phyloP scores from a whole-genome alignment of 768 basidiomycete species.

The Lepiota venenata region DNA sequence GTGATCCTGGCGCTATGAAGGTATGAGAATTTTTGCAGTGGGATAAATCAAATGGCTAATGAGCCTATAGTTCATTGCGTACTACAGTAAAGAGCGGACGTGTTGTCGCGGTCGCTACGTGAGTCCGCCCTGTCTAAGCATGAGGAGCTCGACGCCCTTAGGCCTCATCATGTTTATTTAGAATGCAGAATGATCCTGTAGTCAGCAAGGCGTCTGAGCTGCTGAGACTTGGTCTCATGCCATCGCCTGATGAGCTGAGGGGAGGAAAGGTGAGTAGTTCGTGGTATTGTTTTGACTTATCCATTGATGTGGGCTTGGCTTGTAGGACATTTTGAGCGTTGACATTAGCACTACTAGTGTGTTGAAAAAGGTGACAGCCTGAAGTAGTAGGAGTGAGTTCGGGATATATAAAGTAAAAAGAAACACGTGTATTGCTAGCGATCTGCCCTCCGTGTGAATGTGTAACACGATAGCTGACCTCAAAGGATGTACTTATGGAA shows the following conservation, averaged over 20 bases:
- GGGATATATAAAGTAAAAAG: not conserved
- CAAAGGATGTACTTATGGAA: too few species aligned
- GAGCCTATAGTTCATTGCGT: slow-evolving; percentile 64
- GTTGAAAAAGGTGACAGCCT: slow-evolving; percentile 20
- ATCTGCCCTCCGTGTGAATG: not conserved
- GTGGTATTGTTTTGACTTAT: not conserved
- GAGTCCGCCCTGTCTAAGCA: slow-evolving; percentile 11
- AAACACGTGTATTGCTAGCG: slow-evolving; percentile 3
- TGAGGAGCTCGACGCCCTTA: not conserved
- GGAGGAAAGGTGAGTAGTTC: slow-evolving; percentile 58
- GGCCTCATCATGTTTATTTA: slow-evolving; percentile 19
- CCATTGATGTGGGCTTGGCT: not conserved
- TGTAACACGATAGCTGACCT: too few species aligned
- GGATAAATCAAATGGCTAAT: not conserved
- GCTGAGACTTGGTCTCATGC: slow-evolving; percentile 77
- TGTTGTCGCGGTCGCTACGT: slow-evolving; percentile 68
- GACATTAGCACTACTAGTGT: slow-evolving; percentile 34
- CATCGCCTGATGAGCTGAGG: slow-evolving; percentile 66
- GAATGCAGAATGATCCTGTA: slow-evolving; percentile 82
- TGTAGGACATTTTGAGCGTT: slow-evolving; percentile 37
- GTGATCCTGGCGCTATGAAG: slow-evolving; percentile 75
- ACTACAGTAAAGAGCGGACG: slow-evolving; percentile 66
- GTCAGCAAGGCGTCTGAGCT: slow-evolving; percentile 79
- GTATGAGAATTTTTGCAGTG: slow-evolving; percentile 28
- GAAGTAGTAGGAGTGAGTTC: not conserved